A percentile compares a stretch with the other conserved stretches of the same genome.
Evolutionary conservation across 148 eudicot genomes (phyloP).

Genomic region (Rhododendron mucronatum): DNA sequence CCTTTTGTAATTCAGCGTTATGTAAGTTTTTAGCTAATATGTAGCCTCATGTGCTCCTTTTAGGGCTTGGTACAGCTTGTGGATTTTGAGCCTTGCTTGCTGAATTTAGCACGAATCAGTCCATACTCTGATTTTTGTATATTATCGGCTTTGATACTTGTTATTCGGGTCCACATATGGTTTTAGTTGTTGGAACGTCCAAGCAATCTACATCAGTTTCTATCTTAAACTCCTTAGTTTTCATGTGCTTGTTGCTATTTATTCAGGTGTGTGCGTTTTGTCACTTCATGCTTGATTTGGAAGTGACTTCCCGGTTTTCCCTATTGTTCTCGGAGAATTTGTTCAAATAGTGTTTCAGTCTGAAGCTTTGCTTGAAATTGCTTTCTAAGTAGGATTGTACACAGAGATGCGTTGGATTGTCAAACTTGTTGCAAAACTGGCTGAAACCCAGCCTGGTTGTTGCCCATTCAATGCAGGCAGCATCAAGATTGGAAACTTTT

Average conservation of each 20-base stretch:
- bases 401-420: background rate
- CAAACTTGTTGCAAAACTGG: background rate
- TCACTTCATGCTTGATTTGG: background rate
- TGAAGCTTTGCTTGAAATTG: background rate
- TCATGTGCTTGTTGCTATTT: background rate
- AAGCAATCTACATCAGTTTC: background rate
- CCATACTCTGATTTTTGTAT: background rate
- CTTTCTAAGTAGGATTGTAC: background rate
- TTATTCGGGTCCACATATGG: background rate
- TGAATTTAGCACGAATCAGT: background rate
- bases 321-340: background rate
- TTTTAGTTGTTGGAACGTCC: background rate
- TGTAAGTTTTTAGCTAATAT: too few species aligned
- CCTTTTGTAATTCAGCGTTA: background rate
- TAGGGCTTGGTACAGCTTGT: background rate
- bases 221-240: background rate
- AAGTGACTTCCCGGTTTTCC: background rate
- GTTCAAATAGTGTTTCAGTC: background rate
- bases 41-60: background rate
- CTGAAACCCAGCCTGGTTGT: background rate
- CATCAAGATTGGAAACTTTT: background rate
- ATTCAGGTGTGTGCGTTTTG: background rate
- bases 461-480: constrained; percentile 5
- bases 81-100: background rate
- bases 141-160: background rate